Conservation (phyloP, 2,329 filamentous ascomycete genomes). For the Chaetothyriales sp. region DNA sequence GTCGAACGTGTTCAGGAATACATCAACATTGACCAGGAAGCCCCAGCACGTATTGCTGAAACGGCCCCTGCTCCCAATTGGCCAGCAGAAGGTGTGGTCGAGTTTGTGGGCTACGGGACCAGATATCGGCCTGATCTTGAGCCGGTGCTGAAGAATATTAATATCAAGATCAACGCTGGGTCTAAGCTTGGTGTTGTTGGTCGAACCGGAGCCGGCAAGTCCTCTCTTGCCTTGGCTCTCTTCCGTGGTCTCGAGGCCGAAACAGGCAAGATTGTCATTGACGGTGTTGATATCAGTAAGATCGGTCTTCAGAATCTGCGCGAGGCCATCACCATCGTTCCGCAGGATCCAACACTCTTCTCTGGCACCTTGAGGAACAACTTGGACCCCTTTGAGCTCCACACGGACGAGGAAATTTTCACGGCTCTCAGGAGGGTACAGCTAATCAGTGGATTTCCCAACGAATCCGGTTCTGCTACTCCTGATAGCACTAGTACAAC, state of each 20-base stretch:
- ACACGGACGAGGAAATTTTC: constrained; percentile 84
- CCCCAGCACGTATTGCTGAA: constrained; percentile 59
- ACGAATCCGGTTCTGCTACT: constrained; percentile 24
- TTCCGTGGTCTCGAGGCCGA: constrained; percentile 91
- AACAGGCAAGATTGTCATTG: constrained; percentile 74
- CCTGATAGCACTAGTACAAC: constrained; percentile 21
- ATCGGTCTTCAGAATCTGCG: constrained; percentile 91
- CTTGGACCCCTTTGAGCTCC: constrained; percentile 77
- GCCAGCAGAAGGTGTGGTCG: constrained; percentile 71
- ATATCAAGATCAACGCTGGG: constrained; percentile 67
- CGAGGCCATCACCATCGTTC: constrained; percentile 90
- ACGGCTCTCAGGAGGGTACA: constrained; percentile 75
- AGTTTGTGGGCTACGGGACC: constrained; percentile 80
- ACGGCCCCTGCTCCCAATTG: constrained; percentile 64
- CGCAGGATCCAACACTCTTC: constrained; percentile 54
- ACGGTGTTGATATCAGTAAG: constrained; percentile 72
- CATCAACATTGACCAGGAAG: constrained; percentile 89
- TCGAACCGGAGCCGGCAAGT: constrained; percentile 90
- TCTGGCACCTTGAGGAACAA: constrained; percentile 38
- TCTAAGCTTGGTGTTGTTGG: constrained; percentile 96
- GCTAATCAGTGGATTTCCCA: constrained; percentile 45
- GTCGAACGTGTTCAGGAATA: constrained; percentile 97
- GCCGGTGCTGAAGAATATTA: constrained; percentile 67
- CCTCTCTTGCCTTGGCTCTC: constrained; percentile 77
- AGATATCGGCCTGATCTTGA: constrained; percentile 79